These are phyloP conservation scores for Coniella vitis DNA, from an alignment of 2,329 filamentous ascomycete species.

Conservation along the genomic window DNA sequence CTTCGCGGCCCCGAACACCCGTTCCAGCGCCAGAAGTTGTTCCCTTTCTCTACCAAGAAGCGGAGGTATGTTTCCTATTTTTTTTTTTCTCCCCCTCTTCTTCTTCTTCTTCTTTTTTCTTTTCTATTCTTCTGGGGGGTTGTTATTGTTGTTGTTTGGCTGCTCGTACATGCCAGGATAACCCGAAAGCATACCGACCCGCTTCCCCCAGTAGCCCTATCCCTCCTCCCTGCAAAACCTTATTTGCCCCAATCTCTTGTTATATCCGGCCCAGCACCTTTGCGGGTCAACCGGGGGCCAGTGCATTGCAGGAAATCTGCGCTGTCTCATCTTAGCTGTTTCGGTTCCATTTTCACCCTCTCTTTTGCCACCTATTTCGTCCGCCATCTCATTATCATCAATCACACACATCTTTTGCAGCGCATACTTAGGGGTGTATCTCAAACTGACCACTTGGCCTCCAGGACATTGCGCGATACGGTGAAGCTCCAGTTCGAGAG, in stretches of 20 bases:
- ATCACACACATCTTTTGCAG: background rate
- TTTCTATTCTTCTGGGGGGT: too few species aligned
- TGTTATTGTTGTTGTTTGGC: too few species aligned
- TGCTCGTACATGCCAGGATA: too few species aligned
- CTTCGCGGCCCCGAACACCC: constrained; percentile 76
- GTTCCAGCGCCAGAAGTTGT: constrained; percentile 87
- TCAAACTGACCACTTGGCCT: constrained; percentile 7
- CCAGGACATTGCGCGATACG: constrained; percentile 69
- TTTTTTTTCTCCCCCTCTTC: background rate
- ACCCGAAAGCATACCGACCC: constrained; percentile 14
- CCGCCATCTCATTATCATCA: background rate
- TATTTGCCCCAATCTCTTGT: constrained; percentile 16
- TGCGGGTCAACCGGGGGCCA: constrained; percentile 2
- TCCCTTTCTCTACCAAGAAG: constrained; percentile 92
- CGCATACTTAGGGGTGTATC: too few species aligned
- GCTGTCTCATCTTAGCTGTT: constrained; percentile 3
- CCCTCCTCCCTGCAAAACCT: constrained; percentile 18
- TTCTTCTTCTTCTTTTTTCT: too few species aligned
- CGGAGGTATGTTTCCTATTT: constrained; percentile 51
- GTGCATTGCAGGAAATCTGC: constrained; percentile 18
- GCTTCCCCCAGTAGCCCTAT: constrained; percentile 18
- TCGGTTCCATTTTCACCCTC: constrained; percentile 8
- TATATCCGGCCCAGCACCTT: constrained; percentile 10
- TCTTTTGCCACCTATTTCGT: constrained; percentile 1
- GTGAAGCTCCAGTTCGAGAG: constrained; percentile 69